These are phyloP conservation scores for Suillus alpinus DNA, from an alignment of 768 basidiomycete genomes.

Conservation along the genomic window DNA sequence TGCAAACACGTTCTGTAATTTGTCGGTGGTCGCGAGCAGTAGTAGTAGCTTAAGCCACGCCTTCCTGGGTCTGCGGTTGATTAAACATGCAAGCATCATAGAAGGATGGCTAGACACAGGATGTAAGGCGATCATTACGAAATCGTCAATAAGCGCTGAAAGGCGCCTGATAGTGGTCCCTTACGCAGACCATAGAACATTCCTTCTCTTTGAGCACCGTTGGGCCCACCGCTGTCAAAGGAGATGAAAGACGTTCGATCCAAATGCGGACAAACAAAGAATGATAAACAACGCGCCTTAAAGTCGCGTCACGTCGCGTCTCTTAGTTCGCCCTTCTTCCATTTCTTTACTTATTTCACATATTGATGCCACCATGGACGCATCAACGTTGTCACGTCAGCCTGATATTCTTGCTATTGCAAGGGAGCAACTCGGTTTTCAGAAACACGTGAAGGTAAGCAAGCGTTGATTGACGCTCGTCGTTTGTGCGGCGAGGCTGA, in stretches of 20 bases:
- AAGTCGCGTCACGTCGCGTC: constrained; percentile 8
- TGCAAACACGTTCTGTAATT: no score
- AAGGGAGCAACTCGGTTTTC: constrained; percentile 13
- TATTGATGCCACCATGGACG: neutral
- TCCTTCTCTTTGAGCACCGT: neutral
- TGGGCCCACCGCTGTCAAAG: no score
- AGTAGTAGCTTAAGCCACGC: neutral
- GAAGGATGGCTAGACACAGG: neutral
- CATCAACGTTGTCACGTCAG: neutral
- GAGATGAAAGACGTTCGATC: neutral
- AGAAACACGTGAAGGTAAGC: constrained; percentile 9
- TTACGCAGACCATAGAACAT: neutral
- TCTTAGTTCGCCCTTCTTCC: neutral
- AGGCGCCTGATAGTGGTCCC: neutral
- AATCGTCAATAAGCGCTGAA: neutral
- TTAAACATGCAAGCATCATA: neutral
- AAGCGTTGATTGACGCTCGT: constrained; percentile 6
- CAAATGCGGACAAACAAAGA: neutral
- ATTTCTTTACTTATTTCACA: neutral
- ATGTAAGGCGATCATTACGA: neutral
- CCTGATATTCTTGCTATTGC: constrained; percentile 7
- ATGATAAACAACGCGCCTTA: constrained; percentile 7
- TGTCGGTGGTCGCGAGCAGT: neutral
- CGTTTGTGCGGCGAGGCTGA: neutral
- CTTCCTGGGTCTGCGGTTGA: neutral